Evolutionary conservation across 306 rosid genomes (phyloP).

Genomic region (Styphnolobium japonicum): DNA sequence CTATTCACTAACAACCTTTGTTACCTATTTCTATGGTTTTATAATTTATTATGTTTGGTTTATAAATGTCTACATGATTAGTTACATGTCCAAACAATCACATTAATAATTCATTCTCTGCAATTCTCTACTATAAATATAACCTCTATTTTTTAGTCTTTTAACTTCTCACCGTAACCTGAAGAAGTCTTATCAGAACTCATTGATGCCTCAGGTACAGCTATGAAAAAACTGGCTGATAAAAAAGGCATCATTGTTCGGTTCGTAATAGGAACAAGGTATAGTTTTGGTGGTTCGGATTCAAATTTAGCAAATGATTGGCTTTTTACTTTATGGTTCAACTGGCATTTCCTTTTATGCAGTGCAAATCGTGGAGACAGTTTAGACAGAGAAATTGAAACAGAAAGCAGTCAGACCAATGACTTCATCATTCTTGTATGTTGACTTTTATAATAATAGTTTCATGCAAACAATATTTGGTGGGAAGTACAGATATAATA

Average conservation of each 20-base stretch:
- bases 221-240: conserved; percentile 40
- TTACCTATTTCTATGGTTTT: background rate
- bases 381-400: conserved; percentile 55
- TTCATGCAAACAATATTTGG: background rate
- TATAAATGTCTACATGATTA: conserved; percentile 3
- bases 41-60: background rate
- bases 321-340: conserved; percentile 22
- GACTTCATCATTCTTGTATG: conserved; percentile 71
- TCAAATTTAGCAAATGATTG: conserved; percentile 17
- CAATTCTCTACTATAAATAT: background rate
- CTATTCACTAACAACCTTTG: background rate
- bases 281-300: conserved; percentile 23
- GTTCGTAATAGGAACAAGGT: conserved; percentile 73
- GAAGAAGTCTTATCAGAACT: background rate
- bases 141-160: conserved; percentile 7
- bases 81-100: background rate
- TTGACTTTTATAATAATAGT: conserved; percentile 19
- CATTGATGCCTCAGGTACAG: conserved; percentile 35
- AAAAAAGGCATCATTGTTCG: conserved; percentile 53
- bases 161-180: background rate
- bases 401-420: conserved; percentile 49
- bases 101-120: background rate
- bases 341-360: conserved; percentile 35
- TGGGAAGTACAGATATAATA: conserved; percentile 3
- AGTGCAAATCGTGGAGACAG: conserved; percentile 66